Percentiles rank a stretch among this genome's conserved stretches.
phyloP scores from a whole-genome alignment of 2,329 filamentous ascomycete genomes.

The Fusarium hostae region DNA sequence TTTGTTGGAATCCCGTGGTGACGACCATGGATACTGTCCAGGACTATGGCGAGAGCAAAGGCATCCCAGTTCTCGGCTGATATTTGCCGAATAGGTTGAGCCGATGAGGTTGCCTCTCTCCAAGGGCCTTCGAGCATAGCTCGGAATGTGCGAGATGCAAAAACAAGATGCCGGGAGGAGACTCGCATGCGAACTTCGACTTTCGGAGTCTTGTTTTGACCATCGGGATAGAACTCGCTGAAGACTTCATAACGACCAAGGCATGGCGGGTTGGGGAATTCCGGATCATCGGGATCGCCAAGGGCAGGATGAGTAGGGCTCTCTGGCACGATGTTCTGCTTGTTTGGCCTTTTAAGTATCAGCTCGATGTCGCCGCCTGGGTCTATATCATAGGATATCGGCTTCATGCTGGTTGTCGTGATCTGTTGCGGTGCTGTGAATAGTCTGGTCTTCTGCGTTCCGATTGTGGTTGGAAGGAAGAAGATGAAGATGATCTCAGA shows the following conservation, averaged over 20 bases:
- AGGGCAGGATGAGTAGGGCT: no score
- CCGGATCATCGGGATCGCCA: no score
- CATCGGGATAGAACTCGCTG: neutral
- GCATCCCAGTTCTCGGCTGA: neutral
- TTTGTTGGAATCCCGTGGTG: neutral
- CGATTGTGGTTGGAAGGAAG: neutral
- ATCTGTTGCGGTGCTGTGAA: no score
- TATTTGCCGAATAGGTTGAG: neutral
- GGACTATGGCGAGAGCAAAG: neutral
- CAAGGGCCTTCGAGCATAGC: neutral
- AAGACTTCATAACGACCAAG: neutral
- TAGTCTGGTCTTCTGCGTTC: neutral
- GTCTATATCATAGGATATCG: neutral
- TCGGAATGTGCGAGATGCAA: neutral
- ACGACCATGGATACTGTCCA: conserved; percentile 11
- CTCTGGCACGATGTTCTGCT: neutral
- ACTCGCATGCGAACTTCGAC: neutral
- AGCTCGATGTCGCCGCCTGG: neutral
- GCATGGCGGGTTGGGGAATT: neutral
- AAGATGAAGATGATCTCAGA: neutral
- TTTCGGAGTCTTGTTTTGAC: accelerated
- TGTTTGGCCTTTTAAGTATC: neutral
- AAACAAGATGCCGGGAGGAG: neutral
- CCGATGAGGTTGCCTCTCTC: neutral
- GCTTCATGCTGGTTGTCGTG: neutral